Evolutionary conservation across 805 yeast species (phyloP).

Genomic region (Dipodascus albidus): DNA sequence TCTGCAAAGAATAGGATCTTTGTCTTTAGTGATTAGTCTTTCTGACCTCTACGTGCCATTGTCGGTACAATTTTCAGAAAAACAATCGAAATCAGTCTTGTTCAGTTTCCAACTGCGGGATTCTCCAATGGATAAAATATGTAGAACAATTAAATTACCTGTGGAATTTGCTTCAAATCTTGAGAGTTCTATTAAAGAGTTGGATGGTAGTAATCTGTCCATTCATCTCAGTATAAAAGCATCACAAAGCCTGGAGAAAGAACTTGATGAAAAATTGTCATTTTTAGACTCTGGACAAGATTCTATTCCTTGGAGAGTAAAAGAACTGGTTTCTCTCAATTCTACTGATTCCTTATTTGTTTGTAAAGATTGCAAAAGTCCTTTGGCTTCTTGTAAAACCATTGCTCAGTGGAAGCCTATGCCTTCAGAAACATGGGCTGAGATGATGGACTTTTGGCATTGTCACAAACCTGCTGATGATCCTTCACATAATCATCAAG

Average conservation of each 20-base stretch:
- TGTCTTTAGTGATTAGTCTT: slow-evolving; percentile 12
- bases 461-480: slow-evolving; percentile 48
- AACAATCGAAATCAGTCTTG: slow-evolving; percentile 7
- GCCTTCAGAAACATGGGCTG: slow-evolving; percentile 93
- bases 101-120: background rate
- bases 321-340: background rate
- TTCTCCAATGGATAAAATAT: background rate
- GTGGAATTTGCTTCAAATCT: slow-evolving; percentile 9
- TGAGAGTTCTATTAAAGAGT: slow-evolving; percentile 3
- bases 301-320: slow-evolving; percentile 2
- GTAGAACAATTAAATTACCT: slow-evolving; percentile 7
- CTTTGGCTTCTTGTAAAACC: background rate
- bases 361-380: slow-evolving; percentile 7
- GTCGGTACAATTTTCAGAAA: slow-evolving; percentile 9
- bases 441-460: slow-evolving; percentile 96
- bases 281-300: background rate
- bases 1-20: slow-evolving; percentile 13
- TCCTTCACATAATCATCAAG: slow-evolving; percentile 3
- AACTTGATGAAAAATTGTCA: background rate
- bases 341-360: slow-evolving; percentile 1
- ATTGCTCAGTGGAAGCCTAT: slow-evolving; percentile 34
- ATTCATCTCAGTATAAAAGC: slow-evolving; percentile 6
- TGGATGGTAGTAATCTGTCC: slow-evolving; percentile 3
- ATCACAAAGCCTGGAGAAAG: slow-evolving; percentile 1
- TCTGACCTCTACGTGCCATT: slow-evolving; percentile 5